Percentiles rank a stretch among this genome's conserved stretches.
These are phyloP conservation scores for Luffa acutangula DNA, from an alignment of 306 rosid species.

Conservation along the genomic window DNA sequence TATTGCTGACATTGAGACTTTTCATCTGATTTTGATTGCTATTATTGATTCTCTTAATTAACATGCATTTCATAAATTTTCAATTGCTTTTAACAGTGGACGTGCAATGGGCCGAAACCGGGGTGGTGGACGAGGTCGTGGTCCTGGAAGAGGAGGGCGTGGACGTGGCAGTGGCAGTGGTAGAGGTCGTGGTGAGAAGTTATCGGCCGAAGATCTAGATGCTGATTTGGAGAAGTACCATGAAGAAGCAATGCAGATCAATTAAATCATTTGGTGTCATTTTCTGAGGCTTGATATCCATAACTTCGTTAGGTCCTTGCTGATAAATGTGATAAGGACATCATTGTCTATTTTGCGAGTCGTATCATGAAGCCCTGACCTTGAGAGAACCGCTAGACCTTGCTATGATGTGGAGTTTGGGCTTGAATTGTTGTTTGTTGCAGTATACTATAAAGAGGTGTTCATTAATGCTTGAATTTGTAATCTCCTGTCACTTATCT, in stretches of 20 bases:
- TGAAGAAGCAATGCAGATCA: constrained; percentile 67
- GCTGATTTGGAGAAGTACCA: constrained; percentile 96
- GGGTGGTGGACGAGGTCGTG: constrained; percentile 43
- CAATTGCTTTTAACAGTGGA: constrained; percentile 37
- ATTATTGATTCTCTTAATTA: neutral
- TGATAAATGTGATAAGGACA: constrained; percentile 2
- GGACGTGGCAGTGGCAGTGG: constrained; percentile 37
- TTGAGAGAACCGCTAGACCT: constrained; percentile 5
- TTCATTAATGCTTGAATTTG: constrained; percentile 1
- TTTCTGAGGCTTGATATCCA: constrained; percentile 16
- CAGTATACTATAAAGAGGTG: neutral
- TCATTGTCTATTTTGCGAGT: neutral
- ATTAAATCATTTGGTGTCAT: constrained; percentile 36
- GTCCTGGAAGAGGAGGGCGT: constrained; percentile 29
- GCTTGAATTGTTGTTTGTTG: constrained; percentile 7
- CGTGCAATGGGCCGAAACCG: constrained; percentile 45
- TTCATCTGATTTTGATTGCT: neutral
- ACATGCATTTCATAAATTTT: neutral
- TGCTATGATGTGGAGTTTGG: constrained; percentile 5
- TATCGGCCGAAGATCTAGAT: constrained; percentile 91
- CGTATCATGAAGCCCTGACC: constrained; percentile 4
- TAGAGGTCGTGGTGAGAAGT: constrained; percentile 54
- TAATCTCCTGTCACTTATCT: neutral
- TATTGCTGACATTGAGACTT: neutral
- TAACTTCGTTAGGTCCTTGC: neutral